Percentiles rank a stretch among this genome's conserved stretches.
phyloP scores from a whole-genome alignment of 352 stramenopile genomes.

The Phytopythium helicoides region DNA sequence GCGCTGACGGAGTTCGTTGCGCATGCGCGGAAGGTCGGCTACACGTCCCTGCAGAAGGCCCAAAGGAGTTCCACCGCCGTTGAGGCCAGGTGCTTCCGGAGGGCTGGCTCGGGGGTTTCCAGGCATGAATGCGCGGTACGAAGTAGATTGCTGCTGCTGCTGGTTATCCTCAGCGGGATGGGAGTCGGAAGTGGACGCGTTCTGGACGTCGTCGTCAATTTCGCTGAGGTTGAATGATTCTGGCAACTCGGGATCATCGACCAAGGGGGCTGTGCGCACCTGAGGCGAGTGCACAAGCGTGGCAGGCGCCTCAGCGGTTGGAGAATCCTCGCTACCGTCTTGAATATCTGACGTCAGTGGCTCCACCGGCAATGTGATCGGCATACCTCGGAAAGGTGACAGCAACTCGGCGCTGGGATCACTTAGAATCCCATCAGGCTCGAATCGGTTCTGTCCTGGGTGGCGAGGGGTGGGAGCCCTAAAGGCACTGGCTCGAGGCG shows the following conservation, averaged over 20 bases:
- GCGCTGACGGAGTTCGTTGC: slow-evolving; percentile 6
- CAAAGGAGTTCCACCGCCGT: background rate
- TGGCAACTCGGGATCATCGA: slow-evolving; percentile 1
- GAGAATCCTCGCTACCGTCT: background rate
- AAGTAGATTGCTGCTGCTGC: background rate
- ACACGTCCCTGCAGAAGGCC: slow-evolving; percentile 3
- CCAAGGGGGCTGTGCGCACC: background rate
- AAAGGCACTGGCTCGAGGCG: slow-evolving; percentile 3
- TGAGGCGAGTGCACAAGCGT: background rate
- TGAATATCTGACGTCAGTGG: background rate
- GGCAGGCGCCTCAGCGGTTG: background rate
- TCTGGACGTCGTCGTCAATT: slow-evolving; percentile 3
- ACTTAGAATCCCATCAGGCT: slow-evolving; percentile 24
- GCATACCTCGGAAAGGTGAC: slow-evolving; percentile 11
- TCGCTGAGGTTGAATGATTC: slow-evolving; percentile 6
- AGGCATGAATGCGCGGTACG: slow-evolving; percentile 4
- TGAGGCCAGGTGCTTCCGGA: background rate
- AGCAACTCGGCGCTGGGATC: slow-evolving; percentile 51
- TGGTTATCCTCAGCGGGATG: background rate
- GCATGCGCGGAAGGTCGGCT: slow-evolving; percentile 4
- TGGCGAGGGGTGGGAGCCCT: slow-evolving; percentile 20
- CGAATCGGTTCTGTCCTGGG: slow-evolving; percentile 33
- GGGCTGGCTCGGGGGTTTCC: background rate
- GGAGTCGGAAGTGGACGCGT: background rate
- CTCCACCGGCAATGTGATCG: background rate